phyloP scores from a whole-genome alignment of 148 eudicot genomes.

The Cornus florida region DNA sequence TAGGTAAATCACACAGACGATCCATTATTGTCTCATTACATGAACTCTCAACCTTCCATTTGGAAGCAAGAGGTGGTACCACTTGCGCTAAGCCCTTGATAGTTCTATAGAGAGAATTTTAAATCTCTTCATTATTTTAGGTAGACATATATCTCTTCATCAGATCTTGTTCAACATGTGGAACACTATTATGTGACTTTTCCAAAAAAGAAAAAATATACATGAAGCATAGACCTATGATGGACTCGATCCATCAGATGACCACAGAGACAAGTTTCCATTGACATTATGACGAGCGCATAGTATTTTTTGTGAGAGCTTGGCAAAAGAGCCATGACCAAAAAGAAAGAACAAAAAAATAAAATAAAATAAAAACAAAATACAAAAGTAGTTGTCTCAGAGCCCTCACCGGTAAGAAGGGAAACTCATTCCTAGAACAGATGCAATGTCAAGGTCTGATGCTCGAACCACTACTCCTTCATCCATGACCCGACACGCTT shows the following conservation, averaged over 20 bases:
- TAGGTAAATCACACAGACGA: no score
- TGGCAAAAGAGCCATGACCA: background rate
- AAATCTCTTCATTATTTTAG: background rate
- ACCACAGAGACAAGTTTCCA: background rate
- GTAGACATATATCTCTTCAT: background rate
- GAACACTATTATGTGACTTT: background rate
- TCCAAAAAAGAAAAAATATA: background rate
- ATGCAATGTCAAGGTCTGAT: constrained; percentile 90
- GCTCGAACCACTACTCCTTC: constrained; percentile 90
- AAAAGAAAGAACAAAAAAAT: background rate
- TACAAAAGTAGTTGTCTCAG: background rate
- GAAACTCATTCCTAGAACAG: constrained; percentile 97
- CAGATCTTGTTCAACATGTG: background rate
- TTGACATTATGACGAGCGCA: background rate
- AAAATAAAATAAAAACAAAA: background rate
- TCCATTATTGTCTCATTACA: no score
- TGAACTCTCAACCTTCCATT: no score
- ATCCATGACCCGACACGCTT: constrained; percentile 91
- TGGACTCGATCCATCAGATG: background rate
- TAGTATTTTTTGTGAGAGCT: background rate
- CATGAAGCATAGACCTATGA: background rate
- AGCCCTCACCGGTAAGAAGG: constrained; percentile 85
- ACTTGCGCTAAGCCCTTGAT: no score
- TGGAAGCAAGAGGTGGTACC: no score
- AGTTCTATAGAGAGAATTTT: no score